Conservation (phyloP, 2,329 filamentous ascomycete genomes). For the Talaromyces sp. region DNA sequence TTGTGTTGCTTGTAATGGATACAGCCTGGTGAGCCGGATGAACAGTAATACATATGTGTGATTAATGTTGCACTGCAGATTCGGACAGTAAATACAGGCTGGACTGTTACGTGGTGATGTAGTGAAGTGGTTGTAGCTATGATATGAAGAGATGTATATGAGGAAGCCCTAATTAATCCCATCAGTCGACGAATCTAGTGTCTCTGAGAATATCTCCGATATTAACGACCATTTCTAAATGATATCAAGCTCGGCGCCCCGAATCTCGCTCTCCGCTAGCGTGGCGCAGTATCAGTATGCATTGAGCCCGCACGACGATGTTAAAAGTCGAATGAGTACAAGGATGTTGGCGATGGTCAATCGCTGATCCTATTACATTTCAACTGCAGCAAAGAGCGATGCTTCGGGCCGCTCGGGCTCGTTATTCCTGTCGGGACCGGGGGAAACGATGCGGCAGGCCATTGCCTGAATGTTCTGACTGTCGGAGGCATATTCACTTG, state of each 20-base stretch:
- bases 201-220: not conserved
- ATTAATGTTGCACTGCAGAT: no score
- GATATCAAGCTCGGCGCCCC: not conserved
- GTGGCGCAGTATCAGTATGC: not conserved
- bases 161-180: no score
- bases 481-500: not conserved
- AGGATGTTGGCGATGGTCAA: not conserved
- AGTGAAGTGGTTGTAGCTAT: no score
- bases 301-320: not conserved
- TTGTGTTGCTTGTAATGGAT: no score
- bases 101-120: no score
- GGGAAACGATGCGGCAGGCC: conserved; percentile 12
- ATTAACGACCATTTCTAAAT: not conserved
- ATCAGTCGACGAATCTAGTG: no score
- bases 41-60: no score
- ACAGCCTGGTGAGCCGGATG: no score
- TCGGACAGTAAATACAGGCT: no score
- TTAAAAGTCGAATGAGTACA: not conserved
- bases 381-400: not conserved
- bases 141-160: no score
- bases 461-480: conserved; percentile 11
- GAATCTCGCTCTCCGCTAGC: not conserved
- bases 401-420: conserved; percentile 9
- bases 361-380: not conserved
- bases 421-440: conserved; percentile 8